A percentile compares a stretch with the other conserved stretches of the same genome.
Conservation (phyloP, 1,284 basidiomycete species). For the Malassezia dermatis region DNA sequence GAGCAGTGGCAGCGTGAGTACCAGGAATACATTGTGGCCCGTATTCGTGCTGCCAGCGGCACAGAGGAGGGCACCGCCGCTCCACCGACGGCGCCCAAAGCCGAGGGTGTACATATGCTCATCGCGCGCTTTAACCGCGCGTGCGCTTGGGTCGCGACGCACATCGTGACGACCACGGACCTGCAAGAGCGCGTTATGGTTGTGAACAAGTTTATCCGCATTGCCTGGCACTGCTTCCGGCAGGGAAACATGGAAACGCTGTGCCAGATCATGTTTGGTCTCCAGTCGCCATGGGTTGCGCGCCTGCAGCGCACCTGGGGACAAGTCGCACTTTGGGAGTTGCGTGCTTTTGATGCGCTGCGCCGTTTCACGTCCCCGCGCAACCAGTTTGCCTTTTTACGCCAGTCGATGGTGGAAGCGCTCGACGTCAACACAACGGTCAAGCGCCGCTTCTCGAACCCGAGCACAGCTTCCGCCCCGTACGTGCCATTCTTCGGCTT, state of each 20-base stretch:
- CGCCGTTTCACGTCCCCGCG: slow-evolving; percentile 60
- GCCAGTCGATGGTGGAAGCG: slow-evolving; percentile 33
- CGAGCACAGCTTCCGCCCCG: background rate
- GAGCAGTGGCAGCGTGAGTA: slow-evolving; percentile 17
- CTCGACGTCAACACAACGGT: slow-evolving; percentile 17
- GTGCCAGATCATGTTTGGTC: slow-evolving; percentile 68
- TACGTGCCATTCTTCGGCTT: slow-evolving; percentile 42
- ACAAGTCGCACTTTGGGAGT: slow-evolving; percentile 63
- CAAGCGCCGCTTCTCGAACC: slow-evolving; percentile 18
- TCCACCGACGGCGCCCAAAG: background rate
- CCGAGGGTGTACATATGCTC: slow-evolving; percentile 52
- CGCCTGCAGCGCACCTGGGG: slow-evolving; percentile 63
- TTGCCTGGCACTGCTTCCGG: slow-evolving; percentile 79
- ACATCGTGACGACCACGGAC: slow-evolving; percentile 53
- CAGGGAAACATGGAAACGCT: slow-evolving; percentile 70
- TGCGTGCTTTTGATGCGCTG: slow-evolving; percentile 65
- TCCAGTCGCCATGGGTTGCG: slow-evolving; percentile 63
- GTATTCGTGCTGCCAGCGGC: background rate
- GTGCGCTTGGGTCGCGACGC: slow-evolving; percentile 69
- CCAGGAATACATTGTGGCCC: slow-evolving; percentile 13
- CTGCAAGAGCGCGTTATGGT: slow-evolving; percentile 58
- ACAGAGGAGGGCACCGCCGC: background rate
- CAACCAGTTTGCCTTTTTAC: slow-evolving; percentile 61
- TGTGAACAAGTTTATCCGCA: slow-evolving; percentile 68
- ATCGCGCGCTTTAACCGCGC: slow-evolving; percentile 79